These are phyloP conservation scores for Diutina neorugosa DNA, from an alignment of 1,139 yeast species.

Conservation along the genomic window DNA sequence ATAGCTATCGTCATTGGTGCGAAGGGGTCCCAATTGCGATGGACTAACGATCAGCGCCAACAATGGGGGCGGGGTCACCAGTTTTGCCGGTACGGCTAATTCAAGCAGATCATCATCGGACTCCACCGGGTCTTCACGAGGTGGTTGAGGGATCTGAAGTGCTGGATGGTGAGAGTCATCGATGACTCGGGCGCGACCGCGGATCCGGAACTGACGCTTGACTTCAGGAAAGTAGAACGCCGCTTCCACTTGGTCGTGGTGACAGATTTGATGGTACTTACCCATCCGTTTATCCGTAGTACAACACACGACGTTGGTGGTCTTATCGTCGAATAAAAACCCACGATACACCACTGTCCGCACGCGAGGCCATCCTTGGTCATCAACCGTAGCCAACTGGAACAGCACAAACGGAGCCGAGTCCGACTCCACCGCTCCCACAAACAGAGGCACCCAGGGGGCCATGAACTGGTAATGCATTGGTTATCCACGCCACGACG, in stretches of 20 bases:
- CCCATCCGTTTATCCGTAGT: constrained; percentile 63
- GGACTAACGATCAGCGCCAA: constrained; percentile 11
- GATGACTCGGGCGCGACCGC: constrained; percentile 48
- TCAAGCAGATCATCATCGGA: constrained; percentile 11
- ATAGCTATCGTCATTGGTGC: constrained; percentile 11
- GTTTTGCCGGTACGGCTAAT: constrained; percentile 4
- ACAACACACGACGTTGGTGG: constrained; percentile 56
- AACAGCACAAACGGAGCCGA: constrained; percentile 42
- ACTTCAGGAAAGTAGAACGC: constrained; percentile 57
- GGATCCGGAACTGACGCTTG: constrained; percentile 59
- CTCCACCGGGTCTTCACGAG: constrained; percentile 9
- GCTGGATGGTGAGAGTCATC: constrained; percentile 22
- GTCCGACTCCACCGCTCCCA: constrained; percentile 28
- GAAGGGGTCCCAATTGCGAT: constrained; percentile 5
- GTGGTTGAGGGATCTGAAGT: constrained; percentile 1
- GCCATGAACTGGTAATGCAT: constrained; percentile 42
- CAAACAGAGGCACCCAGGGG: constrained; percentile 58
- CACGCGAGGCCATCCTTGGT: constrained; percentile 44
- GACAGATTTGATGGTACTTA: constrained; percentile 42
- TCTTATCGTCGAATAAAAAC: constrained; percentile 57
- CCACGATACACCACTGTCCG: constrained; percentile 68
- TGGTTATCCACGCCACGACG: no score
- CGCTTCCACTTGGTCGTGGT: constrained; percentile 53
- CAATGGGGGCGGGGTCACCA: constrained; percentile 6
- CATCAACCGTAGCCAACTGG: constrained; percentile 58